Evolutionary conservation across 2,329 filamentous ascomycete species (phyloP).

Genomic region (Xylariaceae sp.): DNA sequence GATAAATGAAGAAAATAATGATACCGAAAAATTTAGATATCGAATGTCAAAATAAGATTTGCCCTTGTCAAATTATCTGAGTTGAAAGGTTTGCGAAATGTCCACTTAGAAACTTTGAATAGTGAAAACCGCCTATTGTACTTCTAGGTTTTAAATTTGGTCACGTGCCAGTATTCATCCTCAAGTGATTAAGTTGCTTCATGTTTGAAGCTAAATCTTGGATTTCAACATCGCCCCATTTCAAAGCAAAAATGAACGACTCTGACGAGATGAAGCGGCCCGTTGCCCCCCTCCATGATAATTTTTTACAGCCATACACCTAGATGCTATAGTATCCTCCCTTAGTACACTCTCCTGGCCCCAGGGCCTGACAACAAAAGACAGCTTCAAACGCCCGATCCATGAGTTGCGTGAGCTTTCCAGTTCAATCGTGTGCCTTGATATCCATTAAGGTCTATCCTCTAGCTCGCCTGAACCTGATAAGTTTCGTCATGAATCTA

Average conservation of each 20-base stretch:
- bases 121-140: not conserved
- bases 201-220: not conserved
- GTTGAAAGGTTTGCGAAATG: too few relatives aligned
- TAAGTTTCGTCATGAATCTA: constrained; percentile 1
- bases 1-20: too few relatives aligned
- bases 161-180: constrained; percentile 14
- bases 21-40: too few relatives aligned
- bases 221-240: not conserved
- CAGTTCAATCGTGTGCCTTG: constrained; percentile 36
- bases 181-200: not conserved
- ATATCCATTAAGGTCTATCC: constrained; percentile 35
- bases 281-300: not conserved
- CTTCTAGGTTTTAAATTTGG: constrained; percentile 6
- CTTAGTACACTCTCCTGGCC: constrained; percentile 17
- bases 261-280: not conserved
- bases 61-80: too few relatives aligned
- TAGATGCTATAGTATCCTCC: constrained; percentile 24
- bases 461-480: constrained; percentile 19
- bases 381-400: constrained; percentile 24
- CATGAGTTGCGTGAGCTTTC: constrained; percentile 30
- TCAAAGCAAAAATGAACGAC: not conserved
- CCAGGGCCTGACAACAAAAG: constrained; percentile 14
- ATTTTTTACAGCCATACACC: constrained; percentile 16
- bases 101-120: too few relatives aligned
- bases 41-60: too few relatives aligned